These are phyloP conservation scores for Helotiales sp. DNA, from an alignment of 2,329 filamentous ascomycete genomes.

Conservation along the genomic window DNA sequence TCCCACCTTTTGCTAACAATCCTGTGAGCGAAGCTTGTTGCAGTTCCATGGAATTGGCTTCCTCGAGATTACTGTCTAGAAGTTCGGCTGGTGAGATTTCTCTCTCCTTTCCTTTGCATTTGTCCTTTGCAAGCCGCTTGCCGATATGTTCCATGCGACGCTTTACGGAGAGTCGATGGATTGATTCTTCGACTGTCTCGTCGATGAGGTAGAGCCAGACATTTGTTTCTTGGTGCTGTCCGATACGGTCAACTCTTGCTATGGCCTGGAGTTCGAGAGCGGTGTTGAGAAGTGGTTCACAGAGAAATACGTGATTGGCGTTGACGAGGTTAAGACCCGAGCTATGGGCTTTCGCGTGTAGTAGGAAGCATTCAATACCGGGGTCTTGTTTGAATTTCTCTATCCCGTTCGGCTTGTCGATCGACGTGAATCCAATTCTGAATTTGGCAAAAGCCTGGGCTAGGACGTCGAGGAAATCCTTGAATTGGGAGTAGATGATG, in stretches of 20 bases:
- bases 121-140: slow-evolving; percentile 44
- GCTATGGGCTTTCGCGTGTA: slow-evolving; percentile 87
- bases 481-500: slow-evolving; percentile 92
- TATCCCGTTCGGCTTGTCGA: slow-evolving; percentile 72
- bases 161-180: slow-evolving; percentile 83
- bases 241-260: slow-evolving; percentile 92
- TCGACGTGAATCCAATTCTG: slow-evolving; percentile 73
- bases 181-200: slow-evolving; percentile 88
- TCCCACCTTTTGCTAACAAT: slow-evolving; percentile 71
- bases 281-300: slow-evolving; percentile 91
- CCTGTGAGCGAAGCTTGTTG: slow-evolving; percentile 73
- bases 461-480: slow-evolving; percentile 78
- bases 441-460: slow-evolving; percentile 71
- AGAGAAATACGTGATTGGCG: slow-evolving; percentile 92
- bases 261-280: slow-evolving; percentile 94
- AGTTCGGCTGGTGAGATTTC: slow-evolving; percentile 51
- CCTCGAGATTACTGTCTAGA: slow-evolving; percentile 71
- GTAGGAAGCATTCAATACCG: slow-evolving; percentile 77
- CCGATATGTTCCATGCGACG: slow-evolving; percentile 80
- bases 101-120: slow-evolving; percentile 46
- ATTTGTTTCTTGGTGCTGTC: slow-evolving; percentile 84
- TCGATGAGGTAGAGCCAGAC: slow-evolving; percentile 96
- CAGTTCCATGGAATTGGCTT: slow-evolving; percentile 83
- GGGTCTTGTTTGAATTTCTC: slow-evolving; percentile 78
- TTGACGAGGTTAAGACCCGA: slow-evolving; percentile 91